A percentile compares a stretch with the other conserved stretches of the same genome.
Conservation (phyloP, 495 filamentous ascomycete species). For the Choiromyces venosus region DNA sequence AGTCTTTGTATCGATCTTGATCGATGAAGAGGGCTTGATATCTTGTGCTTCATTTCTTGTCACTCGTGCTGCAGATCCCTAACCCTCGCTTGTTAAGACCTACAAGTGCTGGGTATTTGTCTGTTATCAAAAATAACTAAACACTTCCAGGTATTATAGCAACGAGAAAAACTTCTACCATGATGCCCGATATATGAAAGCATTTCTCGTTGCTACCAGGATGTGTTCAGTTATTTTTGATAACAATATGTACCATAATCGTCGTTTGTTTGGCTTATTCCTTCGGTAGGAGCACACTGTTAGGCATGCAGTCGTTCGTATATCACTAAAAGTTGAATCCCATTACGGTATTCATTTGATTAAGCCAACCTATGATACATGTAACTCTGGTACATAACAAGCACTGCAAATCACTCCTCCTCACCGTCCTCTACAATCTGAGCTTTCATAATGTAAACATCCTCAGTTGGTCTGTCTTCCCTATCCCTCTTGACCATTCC, state of each 20-base stretch:
- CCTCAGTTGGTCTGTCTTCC: constrained; percentile 74
- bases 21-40: not conserved
- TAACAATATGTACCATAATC: not conserved
- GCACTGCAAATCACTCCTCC: constrained; percentile 19
- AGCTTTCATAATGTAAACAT: constrained; percentile 74
- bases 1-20: not conserved
- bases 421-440: constrained; percentile 58
- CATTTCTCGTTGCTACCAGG: no score
- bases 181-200: no score
- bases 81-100: not conserved
- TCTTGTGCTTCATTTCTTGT: not conserved
- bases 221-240: no score
- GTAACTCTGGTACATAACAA: not conserved
- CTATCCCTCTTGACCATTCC: constrained; percentile 78
- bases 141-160: no score
- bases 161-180: no score
- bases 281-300: not conserved
- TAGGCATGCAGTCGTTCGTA: not conserved
- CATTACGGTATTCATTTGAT: not conserved
- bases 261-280: not conserved
- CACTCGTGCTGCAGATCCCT: not conserved
- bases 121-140: no score
- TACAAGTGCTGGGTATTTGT: not conserved
- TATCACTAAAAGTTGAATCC: not conserved
- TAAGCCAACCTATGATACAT: not conserved